Evolutionary conservation across 164 flowering plant species (phyloP), one percentile per base, ranked within the genome.

Genomic region (Taxillus chinensis): DNA sequence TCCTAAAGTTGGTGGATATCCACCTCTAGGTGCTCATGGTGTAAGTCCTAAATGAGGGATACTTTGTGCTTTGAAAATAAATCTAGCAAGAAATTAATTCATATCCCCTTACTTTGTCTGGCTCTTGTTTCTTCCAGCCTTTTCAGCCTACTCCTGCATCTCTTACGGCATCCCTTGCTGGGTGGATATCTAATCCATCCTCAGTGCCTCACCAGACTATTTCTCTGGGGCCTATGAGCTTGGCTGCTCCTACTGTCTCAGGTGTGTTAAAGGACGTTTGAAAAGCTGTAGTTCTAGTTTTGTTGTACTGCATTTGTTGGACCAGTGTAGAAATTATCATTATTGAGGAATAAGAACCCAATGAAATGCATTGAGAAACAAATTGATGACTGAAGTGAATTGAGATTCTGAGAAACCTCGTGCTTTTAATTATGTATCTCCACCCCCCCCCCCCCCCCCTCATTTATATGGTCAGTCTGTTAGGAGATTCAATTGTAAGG

Each of bases 21-120:
- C 71, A 9, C 70, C 68, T n/a, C 56, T 72, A 8, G 76, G 76
- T 67, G 75, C 67, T 57, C 79, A 69, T 64, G 79, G 69, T 63
- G 79, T 75, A 72, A 72, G 76, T 69, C 27, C 45, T 17, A 27
- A 17, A 43, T n/a, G 46, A 48, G 58, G 40, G 41, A 11, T 5
- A 40, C 45, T 41, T 7, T 11, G 40, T 7, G 12, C 16, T 2
- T 5, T 3, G 4, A 14, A 51, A 51, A 0, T 8, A 7, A 3
- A 8, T 48, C 12, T 7, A 43, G 8, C 46, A 6, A 6, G 8
- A 43, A 6, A 43, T 43, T 43, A 6, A 43, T 43, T 6, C 46
- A 43, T 43, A 2, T 43, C 46, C 10, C 10, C 10, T 43, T 48
- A 48, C 12, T 48, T 48, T 48, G 9, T n/a, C 53, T 27, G 2